Conservation (phyloP, 768 basidiomycete genomes). For the Kwoniella newhampshirensis region DNA sequence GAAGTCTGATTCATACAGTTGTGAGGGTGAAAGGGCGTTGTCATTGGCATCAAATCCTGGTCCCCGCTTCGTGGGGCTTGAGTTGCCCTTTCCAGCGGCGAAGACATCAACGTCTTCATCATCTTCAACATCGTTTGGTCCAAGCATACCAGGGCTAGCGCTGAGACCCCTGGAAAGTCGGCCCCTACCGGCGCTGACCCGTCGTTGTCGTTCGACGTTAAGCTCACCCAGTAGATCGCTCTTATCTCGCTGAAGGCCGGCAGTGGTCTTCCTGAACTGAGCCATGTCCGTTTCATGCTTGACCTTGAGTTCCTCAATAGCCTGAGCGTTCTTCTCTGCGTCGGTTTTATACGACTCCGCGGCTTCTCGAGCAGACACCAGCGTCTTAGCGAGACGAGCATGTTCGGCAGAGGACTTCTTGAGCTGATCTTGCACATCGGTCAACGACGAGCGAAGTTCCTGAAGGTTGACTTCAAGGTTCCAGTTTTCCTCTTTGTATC, state of each 20-base stretch:
- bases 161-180: conserved; percentile 30
- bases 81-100: conserved; percentile 41
- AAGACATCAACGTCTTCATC: conserved; percentile 54
- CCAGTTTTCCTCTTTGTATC: conserved; percentile 98
- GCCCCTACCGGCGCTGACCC: conserved; percentile 32
- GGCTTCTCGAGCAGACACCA: conserved; percentile 70
- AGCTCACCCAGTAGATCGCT: conserved; percentile 80
- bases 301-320: conserved; percentile 71
- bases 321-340: conserved; percentile 65
- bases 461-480: conserved; percentile 92
- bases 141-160: conserved; percentile 40
- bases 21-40: conserved; percentile 44
- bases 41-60: conserved; percentile 52
- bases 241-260: conserved; percentile 86
- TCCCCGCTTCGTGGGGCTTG: conserved; percentile 42
- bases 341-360: conserved; percentile 86
- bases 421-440: conserved; percentile 65
- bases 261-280: conserved; percentile 80
- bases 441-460: conserved; percentile 71
- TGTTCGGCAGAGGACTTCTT: conserved; percentile 78
- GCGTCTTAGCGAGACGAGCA: conserved; percentile 72
- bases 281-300: conserved; percentile 96
- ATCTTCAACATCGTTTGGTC: conserved; percentile 37
- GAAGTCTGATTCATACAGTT: conserved; percentile 50
- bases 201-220: conserved; percentile 57